Base-by-base conservation (phyloP, 768 basidiomycete species). In the Leccinum obscurum region DNA sequence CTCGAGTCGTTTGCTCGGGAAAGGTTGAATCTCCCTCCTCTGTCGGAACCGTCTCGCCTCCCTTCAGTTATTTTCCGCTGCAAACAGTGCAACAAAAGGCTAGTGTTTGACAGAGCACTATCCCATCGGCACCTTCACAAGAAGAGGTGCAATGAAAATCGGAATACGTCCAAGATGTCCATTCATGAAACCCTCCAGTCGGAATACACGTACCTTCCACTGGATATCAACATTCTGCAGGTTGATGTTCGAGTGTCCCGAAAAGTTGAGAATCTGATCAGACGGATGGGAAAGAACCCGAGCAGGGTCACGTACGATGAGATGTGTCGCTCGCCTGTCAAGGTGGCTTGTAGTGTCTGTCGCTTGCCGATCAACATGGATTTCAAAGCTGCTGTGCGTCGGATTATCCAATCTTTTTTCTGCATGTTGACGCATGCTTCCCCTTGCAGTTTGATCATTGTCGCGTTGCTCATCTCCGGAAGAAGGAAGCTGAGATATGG, bases 1-100 rank as follows among this genome's bases (percentile, higher is more conserved):
- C 60, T 66, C 13, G 57, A 63, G 26, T 53, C 53, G 17, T 6
- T 57, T n/a, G 55, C 58, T 34, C 61, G 53, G 20, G 9, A 53
- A 34, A 7, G 46, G 34, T 13, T 66, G 22, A 13, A 7, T 46
- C 56, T 60, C 9, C 7, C 55, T 1, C 32, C 49, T 39, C 30
- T n/a, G 9, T 62, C 57, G 24, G 52, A 62, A 15, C 64, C 52
- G 3, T 66, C 57, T 35, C 2, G 14, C 17, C 55, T 55, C 20
- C 57, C 39, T 17, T 58, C 30, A 15, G 62, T 67, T 7, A 53
- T 67, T 37, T 64, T 67, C 37, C 46, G 35, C 24, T 66, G 65
- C 39, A 59, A 26, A 28, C 9, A 7, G 32, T 63, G 64, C 26
- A 13, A 3, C 24, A 5, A n/a, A 17, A 49, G 61, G 32, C 28